Base-by-base conservation (phyloP, 225 moss, liverwort and hornwort genomes). In the Straminergon stramineum region DNA sequence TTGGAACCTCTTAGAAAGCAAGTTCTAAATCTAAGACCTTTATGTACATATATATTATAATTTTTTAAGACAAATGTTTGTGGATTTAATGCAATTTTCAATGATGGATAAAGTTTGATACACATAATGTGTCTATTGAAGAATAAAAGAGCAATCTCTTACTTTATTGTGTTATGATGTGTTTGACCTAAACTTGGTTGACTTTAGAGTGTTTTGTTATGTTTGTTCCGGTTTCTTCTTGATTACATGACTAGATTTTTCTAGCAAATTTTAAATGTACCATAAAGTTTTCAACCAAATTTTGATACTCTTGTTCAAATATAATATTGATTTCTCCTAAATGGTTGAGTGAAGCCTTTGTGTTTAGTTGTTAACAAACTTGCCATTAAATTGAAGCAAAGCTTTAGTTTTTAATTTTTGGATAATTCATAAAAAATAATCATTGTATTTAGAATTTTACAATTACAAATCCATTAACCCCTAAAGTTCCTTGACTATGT, bases 311-410 rank as follows among this genome's bases (percentile, higher is more conserved):
- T 24, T 68, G 2, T 37, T 37, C 6, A 21, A 67, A 10, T 67
- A 6, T 37, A 20, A 21, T 20, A 37, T 37, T 11, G 1, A 0
- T 3, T 68, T 4, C 1, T 37, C 12, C 4, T n/a, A n/a, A 13
- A 13, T 1, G 1, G 0, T n/a, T n/a, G 22, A 69, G 7, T 35
- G 6, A 35, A 37, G 19, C 37, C 19, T 1, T 20, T 11, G 20
- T 6, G 1, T 67, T 66, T 66, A 34, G 34, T 34, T 66, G 66
- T 27, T 34, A 65, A 32, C 5, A 17, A 65, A 65, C 65, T 65
- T 65, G 32, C 17, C 1, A 32, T 2, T 64, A 5, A 30, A 64
- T 64, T 15, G 30, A 64, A 31, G 31, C 31, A 1, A 8, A 41
- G 1, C 13, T 39, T 39, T 7, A 7, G 39, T 70, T 70, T 39